Evolutionary conservation across 441 rosid genomes (phyloP).

Genomic region (Viola pubescens): DNA sequence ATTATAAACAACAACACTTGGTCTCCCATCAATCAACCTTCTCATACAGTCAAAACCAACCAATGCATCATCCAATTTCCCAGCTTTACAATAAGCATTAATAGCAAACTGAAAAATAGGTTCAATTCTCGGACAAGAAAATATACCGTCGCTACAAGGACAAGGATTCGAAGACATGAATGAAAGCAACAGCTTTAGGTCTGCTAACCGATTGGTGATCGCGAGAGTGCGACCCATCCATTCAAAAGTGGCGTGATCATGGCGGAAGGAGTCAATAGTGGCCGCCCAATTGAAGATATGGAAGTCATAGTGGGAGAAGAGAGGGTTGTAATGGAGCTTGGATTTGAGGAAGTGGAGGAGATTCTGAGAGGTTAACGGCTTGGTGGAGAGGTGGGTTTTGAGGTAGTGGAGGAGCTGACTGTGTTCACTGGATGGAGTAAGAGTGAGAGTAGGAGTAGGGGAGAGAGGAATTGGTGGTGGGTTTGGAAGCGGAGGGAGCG

Average conservation of each 20-base stretch:
- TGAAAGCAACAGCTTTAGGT: slow-evolving; percentile 45
- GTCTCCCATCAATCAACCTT: slow-evolving; percentile 64
- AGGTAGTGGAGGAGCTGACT: slow-evolving; percentile 45
- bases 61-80: slow-evolving; percentile 47
- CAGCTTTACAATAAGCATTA: slow-evolving; percentile 49
- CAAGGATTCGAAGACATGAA: slow-evolving; percentile 59
- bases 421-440: slow-evolving; percentile 46
- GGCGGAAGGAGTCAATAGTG: slow-evolving; percentile 61
- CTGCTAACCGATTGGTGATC: slow-evolving; percentile 48
- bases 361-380: slow-evolving; percentile 40
- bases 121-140: slow-evolving; percentile 67
- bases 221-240: slow-evolving; percentile 75
- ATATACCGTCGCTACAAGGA: slow-evolving; percentile 79
- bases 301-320: slow-evolving; percentile 64
- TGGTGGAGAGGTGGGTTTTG: slow-evolving; percentile 40
- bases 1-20: slow-evolving; percentile 46
- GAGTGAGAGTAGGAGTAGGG: slow-evolving; percentile 53
- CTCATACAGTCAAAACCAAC: slow-evolving; percentile 54
- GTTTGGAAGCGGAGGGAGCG: slow-evolving; percentile 37
- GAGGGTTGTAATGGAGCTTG: slow-evolving; percentile 67
- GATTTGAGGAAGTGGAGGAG: slow-evolving; percentile 62
- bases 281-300: slow-evolving; percentile 73
- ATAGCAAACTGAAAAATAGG: slow-evolving; percentile 47
- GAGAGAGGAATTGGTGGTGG: slow-evolving; percentile 28
- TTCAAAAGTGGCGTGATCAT: slow-evolving; percentile 68